Percentiles rank a stretch among this genome's conserved stretches.
These are phyloP conservation scores for Metarhizium humberi DNA, from an alignment of 2,329 filamentous ascomycete species.

Conservation along the genomic window DNA sequence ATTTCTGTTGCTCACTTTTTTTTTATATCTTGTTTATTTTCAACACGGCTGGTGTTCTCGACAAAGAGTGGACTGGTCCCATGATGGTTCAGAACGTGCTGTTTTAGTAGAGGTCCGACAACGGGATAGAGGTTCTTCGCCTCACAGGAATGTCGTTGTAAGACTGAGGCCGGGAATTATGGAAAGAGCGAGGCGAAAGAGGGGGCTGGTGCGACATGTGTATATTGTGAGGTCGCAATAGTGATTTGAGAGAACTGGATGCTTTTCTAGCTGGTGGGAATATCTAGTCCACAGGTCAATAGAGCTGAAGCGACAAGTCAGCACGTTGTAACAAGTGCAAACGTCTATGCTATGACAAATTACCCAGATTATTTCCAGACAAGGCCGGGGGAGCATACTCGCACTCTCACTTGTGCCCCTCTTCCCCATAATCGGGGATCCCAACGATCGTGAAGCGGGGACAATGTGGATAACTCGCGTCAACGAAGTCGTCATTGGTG, in stretches of 20 bases:
- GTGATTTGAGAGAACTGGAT: neutral
- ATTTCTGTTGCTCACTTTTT: slow-evolving; percentile 6
- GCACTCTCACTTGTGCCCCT: no score
- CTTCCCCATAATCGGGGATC: no score
- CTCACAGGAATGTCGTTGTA: neutral
- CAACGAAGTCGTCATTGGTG: no score
- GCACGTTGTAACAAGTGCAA: neutral
- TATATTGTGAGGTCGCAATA: neutral
- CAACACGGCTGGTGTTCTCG: neutral
- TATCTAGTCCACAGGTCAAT: neutral
- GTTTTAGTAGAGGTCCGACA: neutral
- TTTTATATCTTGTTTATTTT: slow-evolving; percentile 7
- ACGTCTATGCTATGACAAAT: no score
- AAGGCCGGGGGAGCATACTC: no score
- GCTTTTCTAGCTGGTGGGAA: neutral
- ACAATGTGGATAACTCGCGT: no score
- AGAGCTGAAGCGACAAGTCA: neutral
- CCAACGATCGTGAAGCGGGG: no score
- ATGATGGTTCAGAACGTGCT: neutral
- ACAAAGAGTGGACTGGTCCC: neutral
- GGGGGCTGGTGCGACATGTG: neutral
- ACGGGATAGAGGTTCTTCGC: neutral
- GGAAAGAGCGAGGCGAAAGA: neutral
- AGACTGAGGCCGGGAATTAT: neutral
- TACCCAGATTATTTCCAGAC: no score